Evolutionary conservation across 1,139 yeast genomes (phyloP).

Genomic region (Blastobotrys buckinghamii): DNA sequence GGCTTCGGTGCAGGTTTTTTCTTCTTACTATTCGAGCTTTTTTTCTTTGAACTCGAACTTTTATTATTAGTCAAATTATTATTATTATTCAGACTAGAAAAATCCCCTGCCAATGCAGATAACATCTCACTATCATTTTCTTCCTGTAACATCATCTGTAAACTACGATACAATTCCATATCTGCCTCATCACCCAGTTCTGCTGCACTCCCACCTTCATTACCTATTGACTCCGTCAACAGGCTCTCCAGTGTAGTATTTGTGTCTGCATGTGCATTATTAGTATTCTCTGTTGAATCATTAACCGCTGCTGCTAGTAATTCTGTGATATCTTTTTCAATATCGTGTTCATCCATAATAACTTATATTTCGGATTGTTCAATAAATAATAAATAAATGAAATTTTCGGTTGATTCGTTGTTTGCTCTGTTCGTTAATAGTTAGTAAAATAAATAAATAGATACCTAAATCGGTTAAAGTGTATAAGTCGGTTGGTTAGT

Average conservation of each 20-base stretch:
- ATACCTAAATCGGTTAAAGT: too few species aligned
- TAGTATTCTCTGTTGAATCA: background rate
- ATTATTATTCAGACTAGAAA: background rate
- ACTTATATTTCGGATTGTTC: background rate
- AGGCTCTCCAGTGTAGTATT: background rate
- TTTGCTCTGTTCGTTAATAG: too few species aligned
- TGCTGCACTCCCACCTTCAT: background rate
- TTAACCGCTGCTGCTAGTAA: background rate
- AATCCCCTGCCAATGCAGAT: background rate
- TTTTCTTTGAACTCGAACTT: background rate
- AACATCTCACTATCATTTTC: background rate
- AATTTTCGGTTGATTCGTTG: too few species aligned
- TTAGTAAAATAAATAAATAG: too few species aligned
- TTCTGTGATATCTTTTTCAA: constrained; percentile 5
- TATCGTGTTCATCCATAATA: constrained; percentile 1
- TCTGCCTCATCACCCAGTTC: background rate
- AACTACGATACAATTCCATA: background rate
- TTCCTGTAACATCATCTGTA: constrained; percentile 1
- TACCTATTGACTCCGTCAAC: background rate
- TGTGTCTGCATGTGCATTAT: background rate
- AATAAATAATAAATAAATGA: background rate
- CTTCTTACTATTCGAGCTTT: background rate
- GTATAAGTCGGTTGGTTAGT: too few species aligned
- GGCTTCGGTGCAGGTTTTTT: background rate
- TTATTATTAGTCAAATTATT: background rate